Percentiles rank a stretch among this genome's conserved stretches.
Evolutionary conservation across 1,139 yeast species (phyloP).

Genomic region (Zygosaccharomyces pseudobailii): DNA sequence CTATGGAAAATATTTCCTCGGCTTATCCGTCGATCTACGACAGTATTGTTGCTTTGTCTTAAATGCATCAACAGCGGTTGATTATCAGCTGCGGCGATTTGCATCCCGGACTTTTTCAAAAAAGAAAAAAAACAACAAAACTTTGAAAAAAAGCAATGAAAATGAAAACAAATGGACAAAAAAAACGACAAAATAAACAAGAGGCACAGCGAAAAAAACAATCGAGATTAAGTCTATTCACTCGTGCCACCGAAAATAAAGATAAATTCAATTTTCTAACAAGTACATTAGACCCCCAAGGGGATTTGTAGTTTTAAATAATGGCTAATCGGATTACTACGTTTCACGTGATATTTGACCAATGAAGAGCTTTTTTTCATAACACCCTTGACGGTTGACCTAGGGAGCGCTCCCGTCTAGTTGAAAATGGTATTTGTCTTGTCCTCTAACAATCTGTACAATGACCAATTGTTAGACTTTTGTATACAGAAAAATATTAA

Average conservation of each 20-base stretch:
- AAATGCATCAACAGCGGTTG: neutral
- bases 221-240: neutral
- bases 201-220: neutral
- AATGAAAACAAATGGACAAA: neutral
- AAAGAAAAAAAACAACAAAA: neutral
- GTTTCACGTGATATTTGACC: conserved; percentile 1
- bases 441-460: too few relatives aligned
- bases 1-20: conserved; percentile 6
- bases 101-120: neutral
- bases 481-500: neutral
- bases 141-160: neutral
- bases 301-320: neutral
- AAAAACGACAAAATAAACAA: neutral
- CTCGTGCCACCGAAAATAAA: neutral
- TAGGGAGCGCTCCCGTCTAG: neutral
- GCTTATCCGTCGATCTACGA: conserved; percentile 11
- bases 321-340: neutral
- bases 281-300: neutral
- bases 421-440: too few relatives aligned
- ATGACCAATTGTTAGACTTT: too few relatives aligned
- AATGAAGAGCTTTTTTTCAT: neutral
- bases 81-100: neutral
- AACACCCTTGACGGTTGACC: neutral
- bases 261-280: neutral
- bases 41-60: neutral